phyloP scores from a whole-genome alignment of 495 filamentous ascomycete species.

The Talaromyces thailandensis region DNA sequence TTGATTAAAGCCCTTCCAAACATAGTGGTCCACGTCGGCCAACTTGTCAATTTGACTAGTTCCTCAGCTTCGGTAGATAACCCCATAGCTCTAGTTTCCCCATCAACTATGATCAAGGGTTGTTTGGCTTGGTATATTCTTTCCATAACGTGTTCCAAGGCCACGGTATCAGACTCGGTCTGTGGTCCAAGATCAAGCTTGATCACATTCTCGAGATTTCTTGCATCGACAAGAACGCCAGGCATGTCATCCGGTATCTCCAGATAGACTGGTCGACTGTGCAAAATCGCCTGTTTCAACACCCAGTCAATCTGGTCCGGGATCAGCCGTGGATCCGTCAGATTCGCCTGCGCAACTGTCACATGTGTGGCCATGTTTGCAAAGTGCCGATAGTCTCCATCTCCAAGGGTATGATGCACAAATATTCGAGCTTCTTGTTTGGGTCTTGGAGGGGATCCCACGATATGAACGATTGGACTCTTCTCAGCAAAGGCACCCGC shows the following conservation, averaged over 20 bases:
- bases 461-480: conserved; percentile 74
- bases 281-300: conserved; percentile 25
- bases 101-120: conserved; percentile 30
- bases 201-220: conserved; percentile 9
- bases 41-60: conserved; percentile 18
- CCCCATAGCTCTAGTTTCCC: conserved; percentile 16
- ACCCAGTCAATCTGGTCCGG: conserved; percentile 30
- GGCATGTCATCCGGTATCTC: conserved; percentile 36
- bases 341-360: conserved; percentile 23
- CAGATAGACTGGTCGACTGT: conserved; percentile 36
- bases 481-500: conserved; percentile 68
- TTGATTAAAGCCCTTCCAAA: conserved; percentile 31
- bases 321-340: conserved; percentile 24
- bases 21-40: conserved; percentile 24
- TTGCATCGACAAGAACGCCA: conserved; percentile 16
- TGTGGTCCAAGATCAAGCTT: background rate
- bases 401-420: conserved; percentile 37
- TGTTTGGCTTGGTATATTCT: conserved; percentile 22
- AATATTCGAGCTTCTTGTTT: conserved; percentile 17
- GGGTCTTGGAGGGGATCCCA: conserved; percentile 29
- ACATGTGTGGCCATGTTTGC: background rate
- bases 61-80: conserved; percentile 20
- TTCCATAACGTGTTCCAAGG: conserved; percentile 15
- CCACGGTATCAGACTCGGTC: background rate
- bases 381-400: conserved; percentile 32